Base-by-base conservation (phyloP, 345 rosid genomes). In the Syzygium jambos region DNA sequence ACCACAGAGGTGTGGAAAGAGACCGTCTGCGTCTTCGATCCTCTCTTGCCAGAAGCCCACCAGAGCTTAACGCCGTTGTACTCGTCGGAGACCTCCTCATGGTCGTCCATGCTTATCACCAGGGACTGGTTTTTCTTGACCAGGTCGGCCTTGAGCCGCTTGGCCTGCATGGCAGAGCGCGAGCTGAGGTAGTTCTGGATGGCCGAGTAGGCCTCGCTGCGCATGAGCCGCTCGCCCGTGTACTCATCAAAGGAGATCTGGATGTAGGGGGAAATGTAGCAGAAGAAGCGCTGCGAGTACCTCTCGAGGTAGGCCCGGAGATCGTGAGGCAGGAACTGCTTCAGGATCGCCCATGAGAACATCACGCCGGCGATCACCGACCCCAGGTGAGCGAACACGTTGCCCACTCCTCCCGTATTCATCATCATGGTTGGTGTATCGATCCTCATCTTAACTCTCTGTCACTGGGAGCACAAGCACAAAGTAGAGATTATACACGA, bases 101-200 rank as follows among this genome's bases (percentile, higher is more conserved):
- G n/a, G 54, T 88, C 89, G 30, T 85, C 90, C 90, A 86, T 86
- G 63, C 84, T 88, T 10, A 88, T 86, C 21, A 88, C 17, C 30
- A 88, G 27, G 23, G 87, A 65, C 41, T 53, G 56, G 73, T 54
- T 84, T 46, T 27, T 87, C 30, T 84, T 65, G 54, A 88, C 34
- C 17, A 41, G 16, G n/a, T 88, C 86, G 23, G 90, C 90, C 65
- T 86, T 86, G 19, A 88, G 90, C 53, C 80, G 23, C 84, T 88
- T 86, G 23, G 86, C 90, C 11, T 30, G 4, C 0, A 68, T 29
- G 17, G 88, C 57, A 38, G 88, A 78, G 54, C 52, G 63, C 43
- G n/a, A 86, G 43, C n/a, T 82, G 55, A 88, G 88, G 86, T 88
- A 88, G 86, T 52, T 86, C 52, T 88, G 86, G 46, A 88, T 88